Evolutionary conservation across 2,329 filamentous ascomycete species (phyloP).

Genomic region (Aspergillus costaricaensis): DNA sequence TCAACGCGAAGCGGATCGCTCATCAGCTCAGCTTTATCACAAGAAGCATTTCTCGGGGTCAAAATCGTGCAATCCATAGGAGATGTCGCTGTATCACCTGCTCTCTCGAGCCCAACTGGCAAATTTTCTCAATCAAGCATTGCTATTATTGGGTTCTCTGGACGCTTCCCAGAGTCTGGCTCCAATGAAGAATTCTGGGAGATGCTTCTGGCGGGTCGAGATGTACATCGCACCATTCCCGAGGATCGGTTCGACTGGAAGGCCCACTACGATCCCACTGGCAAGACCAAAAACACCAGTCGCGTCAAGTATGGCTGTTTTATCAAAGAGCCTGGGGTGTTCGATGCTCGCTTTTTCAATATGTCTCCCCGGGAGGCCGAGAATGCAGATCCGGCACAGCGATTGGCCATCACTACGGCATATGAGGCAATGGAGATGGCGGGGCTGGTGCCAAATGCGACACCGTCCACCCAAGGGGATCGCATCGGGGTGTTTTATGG

Average conservation of each 20-base stretch:
- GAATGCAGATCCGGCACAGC: constrained; percentile 79
- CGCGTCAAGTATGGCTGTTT: constrained; percentile 76
- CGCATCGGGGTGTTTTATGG: constrained; percentile 74
- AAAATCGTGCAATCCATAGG: background rate
- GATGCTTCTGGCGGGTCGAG: constrained; percentile 70
- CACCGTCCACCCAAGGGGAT: constrained; percentile 64
- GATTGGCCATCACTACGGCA: constrained; percentile 72
- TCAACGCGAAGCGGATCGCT: background rate
- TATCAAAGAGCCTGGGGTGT: constrained; percentile 72
- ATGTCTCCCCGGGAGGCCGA: constrained; percentile 80
- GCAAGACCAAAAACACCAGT: constrained; percentile 73
- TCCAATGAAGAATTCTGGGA: constrained; percentile 74
- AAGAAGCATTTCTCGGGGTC: background rate
- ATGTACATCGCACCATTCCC: constrained; percentile 64
- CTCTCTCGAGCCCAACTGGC: background rate
- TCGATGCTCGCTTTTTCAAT: constrained; percentile 83
- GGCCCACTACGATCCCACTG: constrained; percentile 69
- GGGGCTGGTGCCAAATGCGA: constrained; percentile 72
- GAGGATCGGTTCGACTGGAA: constrained; percentile 70
- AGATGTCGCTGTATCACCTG: background rate
- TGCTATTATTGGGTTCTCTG: constrained; percentile 81
- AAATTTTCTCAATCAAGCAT: constrained; percentile 59
- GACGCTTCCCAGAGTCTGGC: constrained; percentile 72
- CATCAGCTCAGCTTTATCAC: background rate
- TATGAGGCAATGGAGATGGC: constrained; percentile 83